Conservation (phyloP, 2,329 filamentous ascomycete species). For the Diaporthe vaccinii region DNA sequence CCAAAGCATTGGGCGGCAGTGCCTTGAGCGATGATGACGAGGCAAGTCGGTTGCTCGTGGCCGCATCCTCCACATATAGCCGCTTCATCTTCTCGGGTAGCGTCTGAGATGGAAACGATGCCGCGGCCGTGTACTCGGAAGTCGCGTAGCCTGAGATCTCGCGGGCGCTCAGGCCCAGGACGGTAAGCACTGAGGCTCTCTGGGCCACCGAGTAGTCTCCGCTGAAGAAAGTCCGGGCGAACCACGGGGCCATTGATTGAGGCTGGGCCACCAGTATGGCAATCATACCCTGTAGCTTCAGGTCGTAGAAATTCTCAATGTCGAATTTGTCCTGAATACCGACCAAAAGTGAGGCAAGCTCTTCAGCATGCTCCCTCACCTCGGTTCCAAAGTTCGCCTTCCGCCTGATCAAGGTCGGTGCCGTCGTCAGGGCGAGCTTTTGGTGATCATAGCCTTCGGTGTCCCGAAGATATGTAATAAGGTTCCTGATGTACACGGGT, state of each 20-base stretch:
- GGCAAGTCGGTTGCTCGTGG: conserved; percentile 43
- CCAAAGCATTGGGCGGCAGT: conserved; percentile 71
- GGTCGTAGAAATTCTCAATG: conserved; percentile 80
- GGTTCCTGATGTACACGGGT: conserved; percentile 91
- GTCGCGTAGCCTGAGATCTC: conserved; percentile 85
- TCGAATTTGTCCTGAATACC: conserved; percentile 90
- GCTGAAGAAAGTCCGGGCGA: conserved; percentile 87
- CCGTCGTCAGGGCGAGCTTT: conserved; percentile 81
- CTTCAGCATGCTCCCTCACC: conserved; percentile 85
- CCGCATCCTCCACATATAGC: conserved; percentile 68
- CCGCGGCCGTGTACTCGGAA: conserved; percentile 62
- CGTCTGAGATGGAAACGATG: conserved; percentile 83
- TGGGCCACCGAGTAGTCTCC: conserved; percentile 93
- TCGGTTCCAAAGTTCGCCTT: conserved; percentile 92
- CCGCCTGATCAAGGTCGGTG: conserved; percentile 84
- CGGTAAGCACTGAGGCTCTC: conserved; percentile 83
- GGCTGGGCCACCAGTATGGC: conserved; percentile 84
- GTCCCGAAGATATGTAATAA: conserved; percentile 84
- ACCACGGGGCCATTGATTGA: conserved; percentile 84
- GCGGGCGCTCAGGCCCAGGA: conserved; percentile 84
- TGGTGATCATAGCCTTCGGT: conserved; percentile 88
- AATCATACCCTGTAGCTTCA: conserved; percentile 84
- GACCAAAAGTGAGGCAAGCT: conserved; percentile 81
- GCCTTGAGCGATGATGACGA: conserved; percentile 60
- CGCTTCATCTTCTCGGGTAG: conserved; percentile 82